Conservation (phyloP, 306 rosid genomes). For the Acmispon strigosus region DNA sequence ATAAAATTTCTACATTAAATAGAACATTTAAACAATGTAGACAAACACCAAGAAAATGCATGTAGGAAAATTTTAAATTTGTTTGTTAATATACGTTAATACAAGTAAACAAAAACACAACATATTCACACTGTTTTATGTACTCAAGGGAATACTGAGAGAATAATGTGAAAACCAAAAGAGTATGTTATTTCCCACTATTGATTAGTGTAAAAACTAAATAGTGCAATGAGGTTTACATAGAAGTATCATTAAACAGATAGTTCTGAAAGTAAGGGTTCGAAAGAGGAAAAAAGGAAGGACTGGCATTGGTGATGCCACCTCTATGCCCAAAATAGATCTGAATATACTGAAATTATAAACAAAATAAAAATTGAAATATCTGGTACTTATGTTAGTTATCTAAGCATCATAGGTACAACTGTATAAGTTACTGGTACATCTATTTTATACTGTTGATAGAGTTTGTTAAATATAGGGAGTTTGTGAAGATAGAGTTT, state of each 20-base stretch:
- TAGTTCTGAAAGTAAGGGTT: not conserved
- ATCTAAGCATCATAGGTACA: not conserved
- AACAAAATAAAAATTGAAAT: not conserved
- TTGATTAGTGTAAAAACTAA: not conserved
- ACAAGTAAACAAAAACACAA: not conserved
- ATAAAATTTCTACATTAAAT: not conserved
- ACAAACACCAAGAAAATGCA: not conserved
- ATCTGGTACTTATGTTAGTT: not conserved
- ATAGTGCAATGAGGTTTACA: not conserved
- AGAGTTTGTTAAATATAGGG: too few species aligned
- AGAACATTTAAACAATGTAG: not conserved
- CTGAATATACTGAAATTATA: not conserved
- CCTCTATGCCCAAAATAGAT: not conserved
- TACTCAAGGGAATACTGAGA: not conserved
- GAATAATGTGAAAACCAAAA: not conserved
- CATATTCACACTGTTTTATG: not conserved
- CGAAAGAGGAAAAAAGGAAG: not conserved
- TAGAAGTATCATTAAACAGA: not conserved
- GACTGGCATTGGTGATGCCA: not conserved
- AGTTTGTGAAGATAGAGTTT: too few species aligned
- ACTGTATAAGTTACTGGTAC: not conserved
- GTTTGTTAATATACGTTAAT: not conserved
- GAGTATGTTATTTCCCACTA: not conserved
- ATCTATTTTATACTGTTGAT: not conserved
- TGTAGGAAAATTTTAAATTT: not conserved